phyloP scores from a whole-genome alignment of 768 basidiomycete species.

The Mycena olivaceomarginata region DNA sequence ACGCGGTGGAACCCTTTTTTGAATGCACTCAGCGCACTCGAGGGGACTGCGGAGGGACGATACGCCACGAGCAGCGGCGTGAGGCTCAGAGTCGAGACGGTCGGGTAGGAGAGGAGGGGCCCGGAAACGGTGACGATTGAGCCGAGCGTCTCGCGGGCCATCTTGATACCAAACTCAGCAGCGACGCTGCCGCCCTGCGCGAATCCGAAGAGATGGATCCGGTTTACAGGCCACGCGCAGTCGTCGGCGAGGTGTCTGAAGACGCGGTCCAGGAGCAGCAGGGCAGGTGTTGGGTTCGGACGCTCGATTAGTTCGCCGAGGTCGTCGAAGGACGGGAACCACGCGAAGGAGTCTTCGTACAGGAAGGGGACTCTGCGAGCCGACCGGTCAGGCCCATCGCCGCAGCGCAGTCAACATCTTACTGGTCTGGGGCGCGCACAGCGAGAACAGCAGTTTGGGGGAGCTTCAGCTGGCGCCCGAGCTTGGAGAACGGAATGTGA shows the following conservation, averaged over 20 bases:
- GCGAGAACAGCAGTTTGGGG: conserved; percentile 94
- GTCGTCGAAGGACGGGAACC: conserved; percentile 89
- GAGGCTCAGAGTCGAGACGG: conserved; percentile 67
- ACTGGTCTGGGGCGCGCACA: conserved; percentile 87
- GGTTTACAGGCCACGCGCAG: conserved; percentile 78
- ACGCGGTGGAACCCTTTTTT: conserved; percentile 76
- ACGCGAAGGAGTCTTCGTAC: conserved; percentile 88
- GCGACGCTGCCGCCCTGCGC: conserved; percentile 91
- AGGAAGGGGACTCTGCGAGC: conserved; percentile 82
- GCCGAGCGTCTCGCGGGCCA: conserved; percentile 76
- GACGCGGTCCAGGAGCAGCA: conserved; percentile 72
- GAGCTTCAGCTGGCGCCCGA: conserved; percentile 85
- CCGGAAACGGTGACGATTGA: conserved; percentile 84
- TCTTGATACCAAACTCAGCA: conserved; percentile 76
- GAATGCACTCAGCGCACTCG: conserved; percentile 70
- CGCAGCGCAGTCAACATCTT: conserved; percentile 4
- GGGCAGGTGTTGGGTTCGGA: conserved; percentile 84
- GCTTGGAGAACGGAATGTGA: conserved; percentile 82
- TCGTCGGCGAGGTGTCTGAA: conserved; percentile 74
- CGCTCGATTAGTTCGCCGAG: conserved; percentile 82
- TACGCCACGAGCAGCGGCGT: conserved; percentile 81
- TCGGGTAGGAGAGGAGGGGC: conserved; percentile 87
- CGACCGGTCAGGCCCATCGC: conserved; percentile 23
- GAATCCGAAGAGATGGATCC: conserved; percentile 93
- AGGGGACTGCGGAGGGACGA: conserved; percentile 66